Evolutionary conservation across 176 grass and related monocot species (phyloP), one percentile per base, ranked within the genome.

Genomic region (Aegilops sharonensis): DNA sequence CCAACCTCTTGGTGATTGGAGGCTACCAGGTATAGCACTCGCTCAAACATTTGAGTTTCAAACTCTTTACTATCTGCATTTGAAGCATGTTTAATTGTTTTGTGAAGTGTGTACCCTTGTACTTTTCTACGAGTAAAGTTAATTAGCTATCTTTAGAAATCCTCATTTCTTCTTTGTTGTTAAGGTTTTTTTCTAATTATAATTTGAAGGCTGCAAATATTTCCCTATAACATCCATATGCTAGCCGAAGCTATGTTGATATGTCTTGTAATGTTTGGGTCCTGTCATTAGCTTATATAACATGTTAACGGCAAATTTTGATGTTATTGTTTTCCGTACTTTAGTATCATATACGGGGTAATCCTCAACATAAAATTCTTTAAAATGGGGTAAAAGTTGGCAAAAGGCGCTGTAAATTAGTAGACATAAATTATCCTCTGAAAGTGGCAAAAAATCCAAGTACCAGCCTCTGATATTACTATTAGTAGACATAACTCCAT

Each of bases 1-100:
- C 87, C 42, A 90, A 90, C 68, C 87, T 99, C 80, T 86, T 99
- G 86, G 85, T 99, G 63, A 95, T 99, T 79, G 97, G 97, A 62
- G 94, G 97, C 10, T 93, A 91, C 83, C 90, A 99, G 94, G 97
- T 99, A 81, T 99, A 81, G 25, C 71, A 63, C n/a, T 75, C 52
- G 52, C 61, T 27, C 54, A 11, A 14, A 5, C 12, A 48, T 48
- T 78, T 35, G 57, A 65, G 2, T 76, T 40, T 48, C 34, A 80
- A 12, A 17, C 2, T 74, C 13, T 31, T 20, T 68, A 73, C 8
- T 6, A 7, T 39, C 20, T 73, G 0, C 29, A 43, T 36, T 17
- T 83, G 35, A 31, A 43, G 50, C 76, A n/a, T 67, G 17, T 40
- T 9, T 80, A 32, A 48, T 50, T 25, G 36, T 27, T 50, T 54